These are phyloP conservation scores for Ceraceosorus bombacis DNA, from an alignment of 1,284 basidiomycete genomes.

Conservation along the genomic window DNA sequence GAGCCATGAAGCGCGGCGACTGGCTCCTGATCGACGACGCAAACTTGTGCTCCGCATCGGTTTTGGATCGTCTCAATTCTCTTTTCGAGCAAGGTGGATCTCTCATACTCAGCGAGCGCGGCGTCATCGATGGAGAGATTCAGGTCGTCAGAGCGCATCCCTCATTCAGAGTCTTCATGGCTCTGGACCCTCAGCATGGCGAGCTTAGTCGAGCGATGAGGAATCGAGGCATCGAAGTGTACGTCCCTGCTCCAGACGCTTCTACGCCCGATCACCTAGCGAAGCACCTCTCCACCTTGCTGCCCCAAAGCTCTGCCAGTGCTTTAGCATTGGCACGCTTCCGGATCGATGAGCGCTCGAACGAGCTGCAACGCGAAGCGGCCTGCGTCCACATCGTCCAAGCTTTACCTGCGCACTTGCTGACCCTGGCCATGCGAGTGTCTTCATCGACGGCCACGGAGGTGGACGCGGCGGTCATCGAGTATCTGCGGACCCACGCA, in stretches of 20 bases:
- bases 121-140: constrained; percentile 72
- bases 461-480: no score
- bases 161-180: constrained; percentile 88
- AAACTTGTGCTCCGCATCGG: constrained; percentile 89
- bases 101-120: constrained; percentile 80
- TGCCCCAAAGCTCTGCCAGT: not conserved
- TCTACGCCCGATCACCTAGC: not conserved
- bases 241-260: constrained; percentile 11
- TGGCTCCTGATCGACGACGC: constrained; percentile 91
- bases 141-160: constrained; percentile 74
- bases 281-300: no score
- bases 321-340: not conserved
- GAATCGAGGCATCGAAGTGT: constrained; percentile 88
- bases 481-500: no score
- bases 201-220: constrained; percentile 97
- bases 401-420: no score
- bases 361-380: no score
- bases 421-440: no score
- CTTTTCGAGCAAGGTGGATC: constrained; percentile 80
- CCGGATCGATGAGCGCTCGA: no score
- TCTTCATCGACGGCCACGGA: no score
- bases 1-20: constrained; percentile 73
- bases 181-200: constrained; percentile 79
- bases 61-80: constrained; percentile 92
- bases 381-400: no score